Base-by-base conservation (phyloP, 208 protist genomes). In the Crithidia brevicula region DNA sequence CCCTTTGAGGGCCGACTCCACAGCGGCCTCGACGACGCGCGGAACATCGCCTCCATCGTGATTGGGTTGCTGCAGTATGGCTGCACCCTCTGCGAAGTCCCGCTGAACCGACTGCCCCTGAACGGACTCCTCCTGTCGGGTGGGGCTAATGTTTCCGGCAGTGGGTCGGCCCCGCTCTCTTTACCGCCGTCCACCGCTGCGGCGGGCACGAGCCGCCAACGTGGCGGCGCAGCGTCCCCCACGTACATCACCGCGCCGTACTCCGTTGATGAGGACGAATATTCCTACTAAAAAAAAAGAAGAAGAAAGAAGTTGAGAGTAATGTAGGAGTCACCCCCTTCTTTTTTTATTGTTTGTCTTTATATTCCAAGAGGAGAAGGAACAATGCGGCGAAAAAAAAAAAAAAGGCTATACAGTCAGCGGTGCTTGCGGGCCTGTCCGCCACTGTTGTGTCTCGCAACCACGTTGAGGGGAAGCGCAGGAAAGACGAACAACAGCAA, bases 21-120 rank as follows among this genome's bases (percentile, higher is more conserved):
- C 80, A 96, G 88, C 69, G 91, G 91, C 6, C 58, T 96, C 28
- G 88, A 96, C 72, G 91, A 96, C 50, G 85, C 91, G 28, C 75
- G 88, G 40, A 96, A 96, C 66, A 89, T 96, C 42, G 91, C 91
- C 4, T 69, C 45, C n/a, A 96, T 96, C 57, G 88, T 96, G 16
- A 91, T 94, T 67, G 80, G 81, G 4, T 81, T 96, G 36, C 78
- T 96, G 25, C 79, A 92, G 62, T 75, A 81, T 31, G 88, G 88
- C 28, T 91, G 85, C 62, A 88, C 51, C 28, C 81, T 96, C 40
- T 89, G 81, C 56, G 91, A 94, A 20, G 81, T 85, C 33, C 86
- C 90, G 40, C 79, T 96, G 38, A 82, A 77, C 46, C 65, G 70
- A 16, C 38, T 83, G 27, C 73, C 72, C 2, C 28, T 79, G 11